Percentiles rank a stretch among this genome's conserved stretches.
phyloP scores from a whole-genome alignment of 345 rosid species.

The Lumnitzera littorea region DNA sequence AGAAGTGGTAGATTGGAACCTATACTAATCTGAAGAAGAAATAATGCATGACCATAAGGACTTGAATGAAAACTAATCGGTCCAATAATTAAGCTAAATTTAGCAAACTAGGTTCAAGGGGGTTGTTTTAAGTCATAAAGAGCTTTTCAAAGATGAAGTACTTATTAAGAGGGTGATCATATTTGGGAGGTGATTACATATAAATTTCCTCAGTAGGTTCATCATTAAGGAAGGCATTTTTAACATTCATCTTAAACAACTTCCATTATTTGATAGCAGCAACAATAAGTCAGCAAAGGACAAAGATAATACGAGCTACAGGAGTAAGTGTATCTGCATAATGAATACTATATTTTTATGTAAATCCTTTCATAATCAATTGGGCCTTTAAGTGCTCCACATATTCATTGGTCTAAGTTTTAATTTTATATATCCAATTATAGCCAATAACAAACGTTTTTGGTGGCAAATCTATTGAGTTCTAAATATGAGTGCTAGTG shows the following conservation, averaged over 20 bases:
- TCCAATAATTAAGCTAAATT: not conserved
- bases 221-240: slow-evolving; percentile 3
- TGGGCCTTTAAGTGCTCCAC: not conserved
- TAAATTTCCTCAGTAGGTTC: not conserved
- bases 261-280: not conserved
- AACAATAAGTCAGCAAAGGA: not conserved
- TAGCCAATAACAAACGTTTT: not conserved
- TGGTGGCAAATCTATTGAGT: not conserved
- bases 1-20: not conserved
- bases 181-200: no score
- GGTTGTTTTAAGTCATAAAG: not conserved
- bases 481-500: not conserved
- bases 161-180: not conserved
- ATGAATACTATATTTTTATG: not conserved
- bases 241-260: not conserved
- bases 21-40: not conserved
- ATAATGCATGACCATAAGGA: not conserved
- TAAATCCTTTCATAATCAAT: not conserved
- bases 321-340: not conserved
- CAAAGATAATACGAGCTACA: not conserved
- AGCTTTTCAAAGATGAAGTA: not conserved
- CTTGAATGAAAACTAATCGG: not conserved
- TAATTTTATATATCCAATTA: slow-evolving; percentile 2
- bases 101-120: not conserved
- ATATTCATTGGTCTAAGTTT: not conserved